A percentile compares a stretch with the other conserved stretches of the same genome.
These are phyloP conservation scores for Trebouxiophyceae sp. DNA, from an alignment of 163 green algal genomes.

Conservation along the genomic window DNA sequence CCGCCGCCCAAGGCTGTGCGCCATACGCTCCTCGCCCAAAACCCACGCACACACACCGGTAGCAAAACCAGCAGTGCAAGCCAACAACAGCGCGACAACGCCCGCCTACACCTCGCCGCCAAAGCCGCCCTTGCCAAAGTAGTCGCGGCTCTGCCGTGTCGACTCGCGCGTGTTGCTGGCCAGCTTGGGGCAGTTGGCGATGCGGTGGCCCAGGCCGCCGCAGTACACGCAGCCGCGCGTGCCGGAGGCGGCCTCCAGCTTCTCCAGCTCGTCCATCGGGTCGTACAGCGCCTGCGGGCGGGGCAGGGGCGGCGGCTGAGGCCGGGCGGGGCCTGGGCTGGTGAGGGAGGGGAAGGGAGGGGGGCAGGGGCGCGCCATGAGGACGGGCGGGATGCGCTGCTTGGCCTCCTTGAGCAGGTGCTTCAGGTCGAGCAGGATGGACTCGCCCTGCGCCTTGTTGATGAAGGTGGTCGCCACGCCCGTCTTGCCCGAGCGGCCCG, in stretches of 20 bases:
- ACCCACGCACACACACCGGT: too few species aligned
- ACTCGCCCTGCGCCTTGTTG: slow-evolving; percentile 83
- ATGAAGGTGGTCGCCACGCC: slow-evolving; percentile 97
- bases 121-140: slow-evolving; percentile 71
- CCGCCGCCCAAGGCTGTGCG: too few species aligned
- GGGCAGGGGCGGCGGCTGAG: neutral
- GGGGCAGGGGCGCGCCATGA: slow-evolving; percentile 15
- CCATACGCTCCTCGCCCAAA: too few species aligned
- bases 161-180: slow-evolving; percentile 48
- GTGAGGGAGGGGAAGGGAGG: neutral
- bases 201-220: slow-evolving; percentile 92
- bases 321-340: neutral
- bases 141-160: slow-evolving; percentile 66
- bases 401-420: slow-evolving; percentile 93
- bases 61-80: neutral
- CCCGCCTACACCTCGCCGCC: slow-evolving; percentile 80
- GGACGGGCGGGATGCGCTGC: slow-evolving; percentile 75
- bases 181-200: slow-evolving; percentile 93
- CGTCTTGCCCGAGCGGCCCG: slow-evolving; percentile 91
- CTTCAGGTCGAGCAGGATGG: slow-evolving; percentile 96
- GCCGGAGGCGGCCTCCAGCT: slow-evolving; percentile 67
- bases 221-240: slow-evolving; percentile 91
- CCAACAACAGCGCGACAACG: too few species aligned
- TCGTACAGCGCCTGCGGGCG: slow-evolving; percentile 63
- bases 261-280: slow-evolving; percentile 66